phyloP scores from a whole-genome alignment of 257 asterid genomes.

The Nicotiana obtusifolia region DNA sequence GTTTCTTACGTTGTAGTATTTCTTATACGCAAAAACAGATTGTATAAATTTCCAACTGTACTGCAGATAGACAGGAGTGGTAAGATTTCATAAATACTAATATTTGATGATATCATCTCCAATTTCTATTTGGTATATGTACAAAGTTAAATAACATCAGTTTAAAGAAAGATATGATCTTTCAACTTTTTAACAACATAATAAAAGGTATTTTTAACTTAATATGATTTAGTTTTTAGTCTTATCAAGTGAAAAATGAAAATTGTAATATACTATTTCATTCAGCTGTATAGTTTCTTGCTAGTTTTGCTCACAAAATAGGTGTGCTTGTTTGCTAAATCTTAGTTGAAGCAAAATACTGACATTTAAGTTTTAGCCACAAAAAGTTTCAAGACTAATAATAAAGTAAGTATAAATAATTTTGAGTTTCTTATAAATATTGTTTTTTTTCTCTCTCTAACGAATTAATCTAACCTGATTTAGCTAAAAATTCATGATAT shows the following conservation, averaged over 20 bases:
- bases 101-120: neutral
- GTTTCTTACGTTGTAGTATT: neutral
- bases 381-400: too few species aligned
- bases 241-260: neutral
- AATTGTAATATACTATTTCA: neutral
- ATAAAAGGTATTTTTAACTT: neutral
- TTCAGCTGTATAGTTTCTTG: neutral
- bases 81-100: neutral
- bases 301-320: neutral
- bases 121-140: neutral
- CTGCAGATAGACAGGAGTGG: neutral
- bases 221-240: neutral
- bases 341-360: too few species aligned
- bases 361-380: too few species aligned
- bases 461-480: neutral
- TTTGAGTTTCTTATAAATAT: too few species aligned
- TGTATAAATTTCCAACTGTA: neutral
- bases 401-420: too few species aligned
- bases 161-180: neutral
- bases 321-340: too few species aligned
- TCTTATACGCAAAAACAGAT: neutral
- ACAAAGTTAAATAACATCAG: neutral
- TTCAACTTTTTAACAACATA: neutral
- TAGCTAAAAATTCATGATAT: neutral
- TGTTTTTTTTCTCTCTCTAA: neutral